Base-by-base conservation (phyloP, 2,329 filamentous ascomycete genomes). In the Hypoxylon sp. region DNA sequence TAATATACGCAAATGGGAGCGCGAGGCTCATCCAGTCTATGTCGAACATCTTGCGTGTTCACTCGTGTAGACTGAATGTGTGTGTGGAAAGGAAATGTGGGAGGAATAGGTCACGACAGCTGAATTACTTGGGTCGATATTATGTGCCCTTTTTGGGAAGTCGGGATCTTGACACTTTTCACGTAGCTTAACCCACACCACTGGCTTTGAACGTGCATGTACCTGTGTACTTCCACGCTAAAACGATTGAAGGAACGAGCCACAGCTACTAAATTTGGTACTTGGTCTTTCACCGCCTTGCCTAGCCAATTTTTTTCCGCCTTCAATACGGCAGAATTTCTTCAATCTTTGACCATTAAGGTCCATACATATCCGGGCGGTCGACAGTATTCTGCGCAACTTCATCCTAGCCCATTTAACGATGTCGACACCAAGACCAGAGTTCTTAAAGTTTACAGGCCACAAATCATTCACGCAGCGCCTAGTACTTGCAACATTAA, bases 1-100 rank as follows among this genome's bases (percentile, higher is more conserved):
- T 85, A 64, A 99, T 86, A 81, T 99, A 99, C 81, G 93, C 90
- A 76, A 97, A 87, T 65, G 96, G 95, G 75, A 97, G 88, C 76
- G 89, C 84, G 67, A 98, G 90, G 81, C 92, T 91, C 81, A 91
- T 83, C 93, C 93, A 97, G 85, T 96, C 88, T 71, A 90, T 79
- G 68, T 81, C 79, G 71, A 86, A 80, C 83, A 87, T 87, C 63
- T 70, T 77, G 76, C 54, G 32, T 27, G 54, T 29, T 37, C 52
- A 41, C 27, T 47, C 12, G 51, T 29, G 32, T 46, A 51, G 53
- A 57, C 39, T 34, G 23, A 21, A 27, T 6, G 25, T 27, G 29
- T 37, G 55, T 37, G 16, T 47, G 43, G 41, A 43, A 54, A 51
- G 53, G 29, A 32, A 47, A 55, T 19, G 56, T 61, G 48, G 53